These are phyloP conservation scores for Trebouxiophyceae sp. DNA, from an alignment of 163 green algal species.

Conservation along the genomic window DNA sequence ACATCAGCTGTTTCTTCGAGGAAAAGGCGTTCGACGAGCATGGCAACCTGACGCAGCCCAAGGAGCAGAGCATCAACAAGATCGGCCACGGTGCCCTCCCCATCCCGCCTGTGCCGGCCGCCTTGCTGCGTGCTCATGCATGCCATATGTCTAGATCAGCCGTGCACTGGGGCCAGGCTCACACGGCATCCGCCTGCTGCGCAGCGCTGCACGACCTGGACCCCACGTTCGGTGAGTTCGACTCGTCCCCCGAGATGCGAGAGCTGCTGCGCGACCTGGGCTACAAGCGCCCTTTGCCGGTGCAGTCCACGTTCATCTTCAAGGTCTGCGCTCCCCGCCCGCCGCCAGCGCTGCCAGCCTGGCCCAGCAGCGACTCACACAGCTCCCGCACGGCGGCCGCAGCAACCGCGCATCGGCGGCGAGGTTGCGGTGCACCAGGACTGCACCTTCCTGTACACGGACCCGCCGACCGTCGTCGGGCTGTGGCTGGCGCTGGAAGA, in stretches of 20 bases:
- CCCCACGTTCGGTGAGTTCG: constrained; percentile 78
- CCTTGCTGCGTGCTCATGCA: background rate
- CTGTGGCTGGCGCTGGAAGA: constrained; percentile 96
- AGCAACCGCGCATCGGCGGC: constrained; percentile 57
- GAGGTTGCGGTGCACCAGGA: constrained; percentile 92
- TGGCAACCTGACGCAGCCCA: constrained; percentile 52
- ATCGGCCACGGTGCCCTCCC: constrained; percentile 78
- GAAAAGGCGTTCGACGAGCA: constrained; percentile 73
- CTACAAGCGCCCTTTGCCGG: constrained; percentile 64
- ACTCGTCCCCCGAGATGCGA: constrained; percentile 51
- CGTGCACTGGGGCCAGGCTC: background rate
- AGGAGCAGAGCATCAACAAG: constrained; percentile 83
- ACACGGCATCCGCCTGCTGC: background rate
- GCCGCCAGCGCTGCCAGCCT: no score
- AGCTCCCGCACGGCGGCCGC: no score
- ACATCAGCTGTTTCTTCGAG: constrained; percentile 88
- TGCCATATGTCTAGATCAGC: background rate
- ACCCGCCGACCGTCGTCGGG: constrained; percentile 73
- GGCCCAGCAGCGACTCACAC: no score
- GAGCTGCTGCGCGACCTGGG: constrained; percentile 57
- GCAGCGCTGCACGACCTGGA: constrained; percentile 94
- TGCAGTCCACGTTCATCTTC: constrained; percentile 95
- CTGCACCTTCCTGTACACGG: constrained; percentile 84
- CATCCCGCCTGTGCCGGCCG: no score
- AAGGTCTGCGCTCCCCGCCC: no score